A percentile compares a stretch with the other conserved stretches of the same genome.
These are phyloP conservation scores for Amylostereum chailletii DNA, from an alignment of 1,284 basidiomycete species.

Conservation along the genomic window DNA sequence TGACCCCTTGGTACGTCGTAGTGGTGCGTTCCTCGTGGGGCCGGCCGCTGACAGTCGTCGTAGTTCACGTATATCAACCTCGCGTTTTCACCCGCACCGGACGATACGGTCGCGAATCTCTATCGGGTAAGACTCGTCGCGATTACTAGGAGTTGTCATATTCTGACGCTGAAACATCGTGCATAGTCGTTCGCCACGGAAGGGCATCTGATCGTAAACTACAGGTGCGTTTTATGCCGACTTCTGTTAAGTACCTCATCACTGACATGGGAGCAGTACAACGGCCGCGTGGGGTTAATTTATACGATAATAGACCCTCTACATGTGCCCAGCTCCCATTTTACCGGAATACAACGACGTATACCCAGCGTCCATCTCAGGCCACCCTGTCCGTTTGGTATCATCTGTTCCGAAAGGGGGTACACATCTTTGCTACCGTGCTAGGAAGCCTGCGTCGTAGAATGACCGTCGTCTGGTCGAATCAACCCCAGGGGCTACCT, in stretches of 20 bases:
- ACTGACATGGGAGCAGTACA: constrained; percentile 32
- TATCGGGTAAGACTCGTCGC: constrained; percentile 52
- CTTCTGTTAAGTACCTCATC: neutral
- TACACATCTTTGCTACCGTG: too few relatives aligned
- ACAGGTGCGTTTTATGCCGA: constrained; percentile 53
- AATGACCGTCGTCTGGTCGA: too few relatives aligned
- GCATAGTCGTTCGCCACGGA: constrained; percentile 84
- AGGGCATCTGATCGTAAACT: constrained; percentile 92
- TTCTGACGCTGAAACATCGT: constrained; percentile 1
- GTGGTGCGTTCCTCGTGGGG: neutral
- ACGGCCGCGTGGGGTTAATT: constrained; percentile 65
- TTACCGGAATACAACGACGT: too few relatives aligned
- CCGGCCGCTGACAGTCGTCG: neutral
- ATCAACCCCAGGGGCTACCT: too few relatives aligned
- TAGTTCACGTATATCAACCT: constrained; percentile 98
- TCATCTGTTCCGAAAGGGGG: too few relatives aligned
- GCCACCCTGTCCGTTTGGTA: too few relatives aligned
- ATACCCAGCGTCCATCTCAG: too few relatives aligned
- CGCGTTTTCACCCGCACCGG: constrained; percentile 91
- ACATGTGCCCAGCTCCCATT: too few relatives aligned
- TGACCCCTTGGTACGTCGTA: constrained; percentile 72
- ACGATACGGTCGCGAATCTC: constrained; percentile 86
- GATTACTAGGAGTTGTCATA: constrained; percentile 1
- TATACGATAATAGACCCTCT: constrained; percentile 1
- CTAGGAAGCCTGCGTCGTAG: too few relatives aligned